Evolutionary conservation across 176 grass and related monocot species (phyloP).

Genomic region (Eragrostis curvula): DNA sequence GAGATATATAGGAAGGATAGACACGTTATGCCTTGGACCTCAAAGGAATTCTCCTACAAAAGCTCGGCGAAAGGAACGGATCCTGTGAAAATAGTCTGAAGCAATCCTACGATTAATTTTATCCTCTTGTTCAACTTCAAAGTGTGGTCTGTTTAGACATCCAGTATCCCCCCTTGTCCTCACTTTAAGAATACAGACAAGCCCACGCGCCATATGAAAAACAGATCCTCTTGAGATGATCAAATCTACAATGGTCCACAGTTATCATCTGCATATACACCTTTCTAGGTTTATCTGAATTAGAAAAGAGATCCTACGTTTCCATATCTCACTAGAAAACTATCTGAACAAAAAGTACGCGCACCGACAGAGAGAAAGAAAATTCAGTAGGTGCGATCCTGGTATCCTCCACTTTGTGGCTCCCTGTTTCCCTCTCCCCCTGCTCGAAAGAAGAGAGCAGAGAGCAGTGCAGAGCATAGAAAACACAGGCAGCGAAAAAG

Average conservation of each 20-base stretch:
- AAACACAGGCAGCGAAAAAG: background rate
- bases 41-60: too few relatives aligned
- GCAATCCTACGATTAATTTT: too few relatives aligned
- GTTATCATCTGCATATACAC: background rate
- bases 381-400: background rate
- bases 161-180: slow-evolving; percentile 2
- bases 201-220: background rate
- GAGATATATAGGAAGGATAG: too few relatives aligned
- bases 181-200: background rate
- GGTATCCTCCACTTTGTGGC: background rate
- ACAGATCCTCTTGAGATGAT: background rate
- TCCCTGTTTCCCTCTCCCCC: background rate
- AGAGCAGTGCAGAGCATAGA: background rate
- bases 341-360: background rate
- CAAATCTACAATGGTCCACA: background rate
- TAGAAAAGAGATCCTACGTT: background rate
- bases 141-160: background rate
- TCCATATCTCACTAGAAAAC: background rate
- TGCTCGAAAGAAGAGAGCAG: background rate
- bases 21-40: too few relatives aligned
- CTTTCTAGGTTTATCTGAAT: background rate
- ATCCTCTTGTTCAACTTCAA: background rate
- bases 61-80: too few relatives aligned
- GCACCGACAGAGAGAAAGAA: background rate
- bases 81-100: too few relatives aligned